Evolutionary conservation across 2,329 filamentous ascomycete species (phyloP).

Genomic region (Pyrenophora tritici-repentis): DNA sequence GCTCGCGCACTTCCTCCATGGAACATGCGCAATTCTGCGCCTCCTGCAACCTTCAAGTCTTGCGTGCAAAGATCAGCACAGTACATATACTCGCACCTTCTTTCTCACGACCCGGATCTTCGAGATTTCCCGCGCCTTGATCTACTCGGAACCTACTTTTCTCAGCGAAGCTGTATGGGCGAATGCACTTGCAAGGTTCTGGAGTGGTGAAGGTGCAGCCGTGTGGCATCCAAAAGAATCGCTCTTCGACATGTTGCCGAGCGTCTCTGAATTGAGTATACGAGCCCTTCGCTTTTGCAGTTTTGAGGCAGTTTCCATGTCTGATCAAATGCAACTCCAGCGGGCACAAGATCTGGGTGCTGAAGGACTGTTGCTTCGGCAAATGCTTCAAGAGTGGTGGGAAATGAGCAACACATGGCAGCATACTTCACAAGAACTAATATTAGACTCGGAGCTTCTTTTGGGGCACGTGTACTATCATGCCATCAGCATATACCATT

Average conservation of each 20-base stretch:
- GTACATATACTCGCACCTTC: conserved; percentile 22
- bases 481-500: conserved; percentile 36
- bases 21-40: conserved; percentile 33
- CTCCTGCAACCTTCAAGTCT: conserved; percentile 24
- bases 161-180: conserved; percentile 26
- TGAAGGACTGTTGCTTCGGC: conserved; percentile 26
- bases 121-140: conserved; percentile 33
- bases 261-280: conserved; percentile 27
- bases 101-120: conserved; percentile 36
- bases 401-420: conserved; percentile 16
- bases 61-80: neutral
- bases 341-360: conserved; percentile 15
- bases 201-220: conserved; percentile 13
- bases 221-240: conserved; percentile 35
- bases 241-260: conserved; percentile 33
- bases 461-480: conserved; percentile 28
- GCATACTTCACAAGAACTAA: neutral
- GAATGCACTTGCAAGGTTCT: conserved; percentile 22
- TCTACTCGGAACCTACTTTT: conserved; percentile 32
- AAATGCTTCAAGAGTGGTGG: conserved; percentile 24
- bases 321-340: neutral
- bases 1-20: conserved; percentile 36
- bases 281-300: conserved; percentile 15
- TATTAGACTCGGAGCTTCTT: conserved; percentile 20
- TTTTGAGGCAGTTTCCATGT: neutral